Base-by-base conservation (phyloP, 2,329 filamentous ascomycete genomes). In the Sporothrix inflata region DNA sequence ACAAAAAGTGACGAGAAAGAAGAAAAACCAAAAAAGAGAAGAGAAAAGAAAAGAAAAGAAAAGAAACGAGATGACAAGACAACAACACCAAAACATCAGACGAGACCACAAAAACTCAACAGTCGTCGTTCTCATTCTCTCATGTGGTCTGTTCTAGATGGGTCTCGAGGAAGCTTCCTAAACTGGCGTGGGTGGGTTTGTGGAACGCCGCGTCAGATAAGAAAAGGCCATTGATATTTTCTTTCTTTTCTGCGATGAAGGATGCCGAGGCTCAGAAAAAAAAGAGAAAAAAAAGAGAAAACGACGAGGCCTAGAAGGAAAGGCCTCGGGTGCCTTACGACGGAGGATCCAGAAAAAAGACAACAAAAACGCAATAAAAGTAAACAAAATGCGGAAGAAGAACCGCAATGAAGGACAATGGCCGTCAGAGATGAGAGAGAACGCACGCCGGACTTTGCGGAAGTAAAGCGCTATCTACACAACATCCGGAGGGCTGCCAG, bases 201-300 rank as follows among this genome's bases (percentile, higher is more conserved):
- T 49, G 63, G 63, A 12, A 16, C 40, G 63, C 24, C 24, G 40
- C 42, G 63, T 49, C 40, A 66, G 63, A 66, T 66, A 66, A 63
- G 60, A 45, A 21, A 45, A 63, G 21, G 38, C 60, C 8, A 63
- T 63, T 45, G 55, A 40, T 24, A 14, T 45, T 27, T 45, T 34
- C 30, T 60, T 40, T 60, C 6, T 27, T 63, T 63, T 63, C 34
- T 38, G 5, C 14, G 63, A 27, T 63, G 42, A 49, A 45, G 24
- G 42, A 66, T 66, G 42, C 63, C 24, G 63, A 66, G 63, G 63
- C 16, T 6, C 3, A 49, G n/a, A 16, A 60, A 34, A 66, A 1
- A 30, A 11, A n/a, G 6, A n/a, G 6, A 14, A 30, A 16, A 49
- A 47, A 65, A 45, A 8, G 14, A 30, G 27, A 34, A 14, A 16